Conservation (phyloP, 1,139 yeast species). For the Sugiyamaella novakii region DNA sequence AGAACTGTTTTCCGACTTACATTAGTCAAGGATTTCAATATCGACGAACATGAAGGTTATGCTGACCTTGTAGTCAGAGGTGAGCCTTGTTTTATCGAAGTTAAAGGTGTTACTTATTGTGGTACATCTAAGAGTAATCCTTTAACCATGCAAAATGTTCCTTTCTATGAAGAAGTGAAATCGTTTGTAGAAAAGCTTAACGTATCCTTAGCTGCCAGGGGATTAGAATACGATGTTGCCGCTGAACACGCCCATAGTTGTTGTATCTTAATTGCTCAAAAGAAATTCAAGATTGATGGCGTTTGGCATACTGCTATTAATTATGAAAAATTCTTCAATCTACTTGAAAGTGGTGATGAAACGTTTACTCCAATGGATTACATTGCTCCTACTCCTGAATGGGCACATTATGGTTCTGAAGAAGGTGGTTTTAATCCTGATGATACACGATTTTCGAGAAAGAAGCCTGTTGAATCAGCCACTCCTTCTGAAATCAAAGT, state of each 20-base stretch:
- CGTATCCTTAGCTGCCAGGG: conserved; percentile 61
- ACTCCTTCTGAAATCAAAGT: background rate
- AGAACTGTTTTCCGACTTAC: conserved; percentile 91
- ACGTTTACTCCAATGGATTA: conserved; percentile 81
- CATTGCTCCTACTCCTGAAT: conserved; percentile 75
- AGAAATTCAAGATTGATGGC: conserved; percentile 65
- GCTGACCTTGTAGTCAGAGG: conserved; percentile 87
- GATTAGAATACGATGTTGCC: conserved; percentile 75
- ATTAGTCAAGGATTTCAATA: conserved; percentile 87
- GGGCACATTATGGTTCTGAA: conserved; percentile 88
- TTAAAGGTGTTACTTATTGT: conserved; percentile 93
- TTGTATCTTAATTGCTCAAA: conserved; percentile 82
- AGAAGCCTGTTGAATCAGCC: conserved; percentile 11
- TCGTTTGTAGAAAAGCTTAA: conserved; percentile 66
- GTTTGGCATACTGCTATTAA: conserved; percentile 91
- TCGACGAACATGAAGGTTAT: conserved; percentile 79
- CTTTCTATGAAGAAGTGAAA: conserved; percentile 89
- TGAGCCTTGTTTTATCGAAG: conserved; percentile 83
- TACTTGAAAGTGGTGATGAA: conserved; percentile 55
- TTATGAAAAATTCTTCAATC: conserved; percentile 72
- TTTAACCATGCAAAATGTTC: conserved; percentile 91
- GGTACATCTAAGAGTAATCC: conserved; percentile 86
- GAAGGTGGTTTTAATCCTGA: conserved; percentile 90
- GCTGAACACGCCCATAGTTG: conserved; percentile 97
- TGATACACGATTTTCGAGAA: conserved; percentile 47